Base-by-base conservation (phyloP, 2,329 filamentous ascomycete species). In the Neonectria coccinea region DNA sequence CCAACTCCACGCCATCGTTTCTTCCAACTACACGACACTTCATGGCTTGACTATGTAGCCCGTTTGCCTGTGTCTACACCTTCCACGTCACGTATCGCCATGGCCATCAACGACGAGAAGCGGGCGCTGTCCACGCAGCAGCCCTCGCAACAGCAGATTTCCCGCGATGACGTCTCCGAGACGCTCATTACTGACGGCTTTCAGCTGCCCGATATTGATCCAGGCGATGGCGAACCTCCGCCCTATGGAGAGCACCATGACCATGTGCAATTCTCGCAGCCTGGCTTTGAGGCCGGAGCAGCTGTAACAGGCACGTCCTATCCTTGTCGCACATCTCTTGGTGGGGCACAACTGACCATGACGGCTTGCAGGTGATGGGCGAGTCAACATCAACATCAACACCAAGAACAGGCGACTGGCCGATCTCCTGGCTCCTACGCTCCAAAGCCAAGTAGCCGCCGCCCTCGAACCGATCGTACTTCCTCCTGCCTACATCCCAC, bases 331-430 rank as follows among this genome's bases (percentile, higher is more conserved):
- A 22, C 16, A 4, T 36, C 31, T 39, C 29, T 33, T 58, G 31
- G 29, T 36, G 42, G 14, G 36, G 42, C 53, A 33, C 58, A 58
- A 55, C 71, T 74, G 65, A 72, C 44, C 22, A 44, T 48, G n/a
- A 20, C 22, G 31, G 59, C 27, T 69, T 56, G 61, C 48, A 89
- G 91, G 87, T 65, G 91, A 94, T 79, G 92, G 92, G 25, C 88
- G 93, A 74, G 85, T 96, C 71, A 89, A 93, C 74, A 93, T 96
- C 80, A 90, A 89, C 67, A 92, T 96, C 79, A 89, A 91, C 74
- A 90, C 93, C 76, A 90, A 88, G 69, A 89, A 86, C 70, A 81
- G 84, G 59, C 86, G 86, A 59, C 81, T 95, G 4, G 88, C 91
- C 2, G 87, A 89, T 64, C 82, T 94, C 12, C 84, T 94, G 27